phyloP scores from a whole-genome alignment of 805 yeast genomes.

The Komagataella pseudopastoris region DNA sequence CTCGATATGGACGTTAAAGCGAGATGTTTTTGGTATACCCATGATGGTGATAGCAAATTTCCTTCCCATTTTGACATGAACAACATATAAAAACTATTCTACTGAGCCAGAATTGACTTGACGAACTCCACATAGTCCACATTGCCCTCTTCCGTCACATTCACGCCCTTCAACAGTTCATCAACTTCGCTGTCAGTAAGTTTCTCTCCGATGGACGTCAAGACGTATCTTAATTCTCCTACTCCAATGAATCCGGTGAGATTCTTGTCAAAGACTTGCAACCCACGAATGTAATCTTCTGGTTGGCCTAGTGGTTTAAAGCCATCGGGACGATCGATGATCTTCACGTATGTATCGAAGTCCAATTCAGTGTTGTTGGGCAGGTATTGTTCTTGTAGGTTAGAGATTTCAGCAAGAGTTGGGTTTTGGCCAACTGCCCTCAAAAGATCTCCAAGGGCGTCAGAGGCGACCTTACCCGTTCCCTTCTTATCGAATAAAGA shows the following conservation, averaged over 20 bases:
- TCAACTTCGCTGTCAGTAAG: conserved; percentile 85
- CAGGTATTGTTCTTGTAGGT: conserved; percentile 26
- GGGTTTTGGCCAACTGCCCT: conserved; percentile 99
- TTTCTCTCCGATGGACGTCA: conserved; percentile 94
- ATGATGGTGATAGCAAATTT: conserved; percentile 95
- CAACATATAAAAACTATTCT: conserved; percentile 7
- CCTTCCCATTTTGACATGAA: conserved; percentile 49
- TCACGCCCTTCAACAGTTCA: conserved; percentile 90
- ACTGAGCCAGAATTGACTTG: conserved; percentile 85
- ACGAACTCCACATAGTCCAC: conserved; percentile 93
- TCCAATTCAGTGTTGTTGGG: conserved; percentile 32
- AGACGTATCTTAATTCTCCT: conserved; percentile 89
- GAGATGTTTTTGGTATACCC: conserved; percentile 94
- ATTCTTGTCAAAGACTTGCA: conserved; percentile 96
- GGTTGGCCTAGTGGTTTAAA: conserved; percentile 82
- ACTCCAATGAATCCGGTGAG: conserved; percentile 93
- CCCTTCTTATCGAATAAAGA: conserved; percentile 95
- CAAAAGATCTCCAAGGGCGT: conserved; percentile 80
- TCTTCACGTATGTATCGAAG: conserved; percentile 62
- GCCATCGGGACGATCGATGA: conserved; percentile 78
- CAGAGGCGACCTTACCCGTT: conserved; percentile 76
- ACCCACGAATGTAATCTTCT: conserved; percentile 86
- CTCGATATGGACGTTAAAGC: conserved; percentile 83
- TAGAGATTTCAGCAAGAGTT: conserved; percentile 74
- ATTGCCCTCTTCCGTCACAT: conserved; percentile 84